phyloP scores from a whole-genome alignment of 306 rosid species.

The Arachis stenosperma region DNA sequence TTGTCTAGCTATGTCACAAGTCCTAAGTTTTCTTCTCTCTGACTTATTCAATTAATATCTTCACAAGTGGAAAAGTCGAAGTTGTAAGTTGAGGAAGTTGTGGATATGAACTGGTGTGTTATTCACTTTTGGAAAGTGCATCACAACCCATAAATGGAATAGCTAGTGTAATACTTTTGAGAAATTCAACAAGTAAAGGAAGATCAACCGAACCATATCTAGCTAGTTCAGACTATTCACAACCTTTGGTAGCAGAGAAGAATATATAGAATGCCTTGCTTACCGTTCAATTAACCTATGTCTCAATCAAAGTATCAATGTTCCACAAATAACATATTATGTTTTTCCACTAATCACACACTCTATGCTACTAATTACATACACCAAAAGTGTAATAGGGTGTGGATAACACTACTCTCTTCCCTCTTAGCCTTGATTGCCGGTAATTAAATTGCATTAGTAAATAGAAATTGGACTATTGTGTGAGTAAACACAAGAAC shows the following conservation, averaged over 20 bases:
- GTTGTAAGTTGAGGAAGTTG: slow-evolving; percentile 18
- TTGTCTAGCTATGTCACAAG: background rate
- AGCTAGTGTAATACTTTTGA: background rate
- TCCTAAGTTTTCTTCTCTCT: background rate
- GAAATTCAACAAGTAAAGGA: background rate
- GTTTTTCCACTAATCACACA: background rate
- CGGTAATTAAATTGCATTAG: slow-evolving; percentile 45
- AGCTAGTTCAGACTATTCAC: background rate
- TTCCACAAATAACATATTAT: background rate
- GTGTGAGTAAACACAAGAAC: slow-evolving; percentile 42
- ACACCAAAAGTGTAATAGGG: slow-evolving; percentile 30
- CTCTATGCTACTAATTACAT: background rate
- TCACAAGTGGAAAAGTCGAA: background rate
- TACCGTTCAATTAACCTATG: slow-evolving; percentile 38
- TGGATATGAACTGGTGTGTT: background rate
- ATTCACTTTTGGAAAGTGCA: slow-evolving; percentile 4
- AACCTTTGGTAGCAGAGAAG: slow-evolving; percentile 14
- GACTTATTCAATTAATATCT: background rate
- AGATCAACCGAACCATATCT: slow-evolving; percentile 38
- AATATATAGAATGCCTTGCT: slow-evolving; percentile 12
- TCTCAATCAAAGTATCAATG: background rate
- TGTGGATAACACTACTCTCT: slow-evolving; percentile 17
- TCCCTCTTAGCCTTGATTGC: slow-evolving; percentile 49
- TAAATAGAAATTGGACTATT: slow-evolving; percentile 26
- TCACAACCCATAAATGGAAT: background rate